Evolutionary conservation across 768 basidiomycete species (phyloP), one percentile per base, ranked within the genome.

Genomic region (Tylopilus subfusipes): DNA sequence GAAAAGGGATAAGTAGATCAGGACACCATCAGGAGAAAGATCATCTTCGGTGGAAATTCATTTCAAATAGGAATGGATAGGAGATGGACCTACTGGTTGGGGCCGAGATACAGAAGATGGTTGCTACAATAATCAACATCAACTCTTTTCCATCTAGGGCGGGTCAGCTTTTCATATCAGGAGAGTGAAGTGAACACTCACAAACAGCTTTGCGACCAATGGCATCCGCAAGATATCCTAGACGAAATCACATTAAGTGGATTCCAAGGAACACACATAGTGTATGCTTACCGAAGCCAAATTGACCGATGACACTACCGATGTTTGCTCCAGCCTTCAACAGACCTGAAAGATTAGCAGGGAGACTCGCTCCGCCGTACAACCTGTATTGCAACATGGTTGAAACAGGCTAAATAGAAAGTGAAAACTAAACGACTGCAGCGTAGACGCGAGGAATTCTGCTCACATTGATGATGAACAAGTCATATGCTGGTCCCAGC

Each of bases 91-190:
- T 51, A 73, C 76, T 83, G 5, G 87, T 87, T 0, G 88, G 88
- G 14, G 78, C 81, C 2, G 83, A 80, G 53, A 90, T 74, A 27
- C 77, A 79, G 33, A 90, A 68, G 63, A 90, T 88, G 2, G 89
- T 90, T 0, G 85, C 88, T 48, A 90, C 56, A 63, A 91, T 90
- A 59, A 89, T 88, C 54, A 91, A 72, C 80, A 90, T 86, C 48
- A 91, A 78, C 63, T 90, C 88, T 65, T 88, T 86, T 10, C 88
- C 86, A 57, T 88, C 84, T 83, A 64, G 43, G 29, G 48, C 11
- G 27, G 12, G 31, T 60, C 40, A 63, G 58, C n/a, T 12, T 49
- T 18, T 39, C 7, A 19, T 29, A 29, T 34, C 42, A n/a, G 27
- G 9, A 42, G 5, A 19, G 46, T 16, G 16, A 19, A 18, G 42